Conservation (phyloP, 1,139 yeast species). For the Pichia sp. region DNA sequence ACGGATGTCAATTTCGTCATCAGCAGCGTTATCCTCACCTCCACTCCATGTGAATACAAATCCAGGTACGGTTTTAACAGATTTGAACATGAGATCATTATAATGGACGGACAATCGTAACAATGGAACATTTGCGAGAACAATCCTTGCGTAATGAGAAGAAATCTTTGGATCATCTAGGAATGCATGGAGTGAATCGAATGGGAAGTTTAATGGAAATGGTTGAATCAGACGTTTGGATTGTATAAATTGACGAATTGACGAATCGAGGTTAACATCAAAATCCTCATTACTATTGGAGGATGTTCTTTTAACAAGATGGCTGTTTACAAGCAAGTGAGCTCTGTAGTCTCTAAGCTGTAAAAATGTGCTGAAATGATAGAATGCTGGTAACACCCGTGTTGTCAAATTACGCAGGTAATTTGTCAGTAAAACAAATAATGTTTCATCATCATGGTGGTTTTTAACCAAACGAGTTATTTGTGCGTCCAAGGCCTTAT, state of each 20-base stretch:
- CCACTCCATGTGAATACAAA: slow-evolving; percentile 21
- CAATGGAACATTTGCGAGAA: slow-evolving; percentile 17
- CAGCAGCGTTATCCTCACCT: slow-evolving; percentile 7
- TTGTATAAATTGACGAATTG: slow-evolving; percentile 23
- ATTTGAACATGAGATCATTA: slow-evolving; percentile 9
- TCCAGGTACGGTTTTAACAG: slow-evolving; percentile 10
- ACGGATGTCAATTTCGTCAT: slow-evolving; percentile 20
- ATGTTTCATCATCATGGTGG: slow-evolving; percentile 29
- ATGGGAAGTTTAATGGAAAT: slow-evolving; percentile 26
- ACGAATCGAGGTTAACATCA: slow-evolving; percentile 10
- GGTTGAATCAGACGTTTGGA: slow-evolving; percentile 26
- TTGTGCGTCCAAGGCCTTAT: slow-evolving; percentile 19
- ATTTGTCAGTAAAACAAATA: slow-evolving; percentile 22
- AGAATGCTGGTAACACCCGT: slow-evolving; percentile 24
- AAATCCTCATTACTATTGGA: background rate
- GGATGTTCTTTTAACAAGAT: background rate
- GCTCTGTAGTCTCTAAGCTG: slow-evolving; percentile 20
- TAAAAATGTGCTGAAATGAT: slow-evolving; percentile 17
- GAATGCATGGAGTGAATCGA: slow-evolving; percentile 18
- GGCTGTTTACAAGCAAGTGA: slow-evolving; percentile 16
- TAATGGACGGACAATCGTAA: slow-evolving; percentile 15
- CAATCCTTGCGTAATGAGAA: slow-evolving; percentile 17
- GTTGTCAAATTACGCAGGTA: slow-evolving; percentile 23
- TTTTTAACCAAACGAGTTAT: slow-evolving; percentile 19
- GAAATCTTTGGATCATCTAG: slow-evolving; percentile 18